These are phyloP conservation scores for Dunaliella sp. DNA, from an alignment of 139 green algal species.

Conservation along the genomic window DNA sequence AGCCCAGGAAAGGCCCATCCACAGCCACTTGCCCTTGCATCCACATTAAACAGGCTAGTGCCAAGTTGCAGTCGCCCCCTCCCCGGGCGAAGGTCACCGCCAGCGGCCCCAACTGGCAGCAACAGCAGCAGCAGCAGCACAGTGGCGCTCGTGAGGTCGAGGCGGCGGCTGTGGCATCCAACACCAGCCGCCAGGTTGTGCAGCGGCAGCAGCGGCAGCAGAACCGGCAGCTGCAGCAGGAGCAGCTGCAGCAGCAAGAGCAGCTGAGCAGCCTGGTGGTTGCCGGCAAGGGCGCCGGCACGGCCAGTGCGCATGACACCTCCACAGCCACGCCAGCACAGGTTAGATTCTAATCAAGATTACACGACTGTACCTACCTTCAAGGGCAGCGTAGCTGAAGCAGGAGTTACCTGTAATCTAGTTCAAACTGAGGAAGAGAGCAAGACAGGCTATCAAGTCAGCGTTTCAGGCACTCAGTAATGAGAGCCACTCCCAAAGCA, in stretches of 20 bases:
- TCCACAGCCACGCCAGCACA: neutral
- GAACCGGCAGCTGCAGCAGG: constrained; percentile 11
- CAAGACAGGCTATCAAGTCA: too few relatives aligned
- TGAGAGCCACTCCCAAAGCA: too few relatives aligned
- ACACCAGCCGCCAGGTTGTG: neutral
- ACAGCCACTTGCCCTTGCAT: too few relatives aligned
- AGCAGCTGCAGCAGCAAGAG: constrained; percentile 20
- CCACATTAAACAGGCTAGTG: neutral
- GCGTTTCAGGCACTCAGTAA: too few relatives aligned
- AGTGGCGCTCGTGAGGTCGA: neutral
- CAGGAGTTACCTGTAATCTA: too few relatives aligned
- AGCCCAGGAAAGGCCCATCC: too few relatives aligned
- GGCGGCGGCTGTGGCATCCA: neutral
- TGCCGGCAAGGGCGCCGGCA: neutral
- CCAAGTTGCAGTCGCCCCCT: neutral
- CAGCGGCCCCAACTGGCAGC: constrained; percentile 16
- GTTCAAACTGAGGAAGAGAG: too few relatives aligned
- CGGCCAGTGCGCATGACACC: neutral
- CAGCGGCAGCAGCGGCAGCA: constrained; percentile 11
- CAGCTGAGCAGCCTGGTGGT: neutral
- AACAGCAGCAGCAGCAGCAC: too few relatives aligned
- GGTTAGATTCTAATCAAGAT: too few relatives aligned
- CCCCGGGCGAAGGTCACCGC: constrained; percentile 21
- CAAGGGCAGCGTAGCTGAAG: too few relatives aligned
- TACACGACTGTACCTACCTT: too few relatives aligned